A percentile compares a stretch with the other conserved stretches of the same genome.
Conservation (phyloP, 768 basidiomycete genomes). For the Leucocoprinus leucothites region DNA sequence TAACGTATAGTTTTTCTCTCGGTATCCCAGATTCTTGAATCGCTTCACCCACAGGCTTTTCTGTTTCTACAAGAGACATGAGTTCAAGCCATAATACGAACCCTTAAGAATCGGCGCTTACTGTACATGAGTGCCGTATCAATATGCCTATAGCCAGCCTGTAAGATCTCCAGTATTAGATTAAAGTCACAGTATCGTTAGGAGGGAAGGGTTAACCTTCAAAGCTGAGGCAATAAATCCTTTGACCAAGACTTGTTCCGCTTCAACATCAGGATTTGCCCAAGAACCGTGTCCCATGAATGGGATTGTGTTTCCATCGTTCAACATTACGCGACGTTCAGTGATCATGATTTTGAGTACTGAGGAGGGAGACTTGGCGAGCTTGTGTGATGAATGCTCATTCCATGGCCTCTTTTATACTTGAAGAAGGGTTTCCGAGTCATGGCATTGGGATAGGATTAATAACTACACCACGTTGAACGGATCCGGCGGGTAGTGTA, state of each 20-base stretch:
- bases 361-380: too few species aligned
- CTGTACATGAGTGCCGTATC: slow-evolving; percentile 36
- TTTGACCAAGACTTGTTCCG: not conserved
- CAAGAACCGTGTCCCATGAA: not conserved
- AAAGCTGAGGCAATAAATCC: slow-evolving; percentile 25
- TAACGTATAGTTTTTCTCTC: slow-evolving; percentile 45
- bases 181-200: not conserved
- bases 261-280: not conserved
- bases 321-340: not conserved
- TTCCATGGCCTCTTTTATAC: too few species aligned
- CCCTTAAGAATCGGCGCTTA: not conserved
- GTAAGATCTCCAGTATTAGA: not conserved
- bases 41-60: slow-evolving; percentile 39
- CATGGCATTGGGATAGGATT: too few species aligned
- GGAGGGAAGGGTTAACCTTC: slow-evolving; percentile 22
- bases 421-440: too few species aligned
- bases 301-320: not conserved
- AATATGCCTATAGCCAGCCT: slow-evolving; percentile 41
- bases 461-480: too few species aligned
- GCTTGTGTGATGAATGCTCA: too few species aligned
- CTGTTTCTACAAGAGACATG: slow-evolving; percentile 22
- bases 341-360: too few species aligned
- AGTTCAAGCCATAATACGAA: not conserved
- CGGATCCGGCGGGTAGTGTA: too few species aligned
- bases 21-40: slow-evolving; percentile 46